phyloP scores from a whole-genome alignment of 768 basidiomycete species.

The Mycena haematopus region DNA sequence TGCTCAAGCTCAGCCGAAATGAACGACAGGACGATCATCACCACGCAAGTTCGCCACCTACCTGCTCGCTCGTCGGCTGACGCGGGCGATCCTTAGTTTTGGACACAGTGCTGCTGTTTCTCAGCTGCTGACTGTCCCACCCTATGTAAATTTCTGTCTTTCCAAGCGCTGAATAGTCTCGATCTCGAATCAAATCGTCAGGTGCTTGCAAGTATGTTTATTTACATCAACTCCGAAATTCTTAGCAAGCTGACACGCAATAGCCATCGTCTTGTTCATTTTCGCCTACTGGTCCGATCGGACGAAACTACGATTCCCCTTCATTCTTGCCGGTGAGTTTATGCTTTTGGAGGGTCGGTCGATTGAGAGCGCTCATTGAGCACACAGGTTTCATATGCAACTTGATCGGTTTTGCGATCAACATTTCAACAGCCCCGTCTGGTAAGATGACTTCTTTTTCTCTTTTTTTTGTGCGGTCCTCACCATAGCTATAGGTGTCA shows the following conservation, averaged over 20 bases:
- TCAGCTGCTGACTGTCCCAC: slow-evolving; percentile 72
- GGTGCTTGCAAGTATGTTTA: slow-evolving; percentile 60
- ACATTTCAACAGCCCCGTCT: slow-evolving; percentile 56
- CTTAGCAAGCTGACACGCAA: neutral
- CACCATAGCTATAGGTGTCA: slow-evolving; percentile 45
- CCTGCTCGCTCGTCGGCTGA: neutral
- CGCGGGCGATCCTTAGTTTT: slow-evolving; percentile 47
- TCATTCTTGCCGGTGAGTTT: slow-evolving; percentile 59
- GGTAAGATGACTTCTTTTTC: neutral
- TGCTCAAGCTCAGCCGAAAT: neutral
- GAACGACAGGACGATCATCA: slow-evolving; percentile 61
- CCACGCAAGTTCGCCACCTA: slow-evolving; percentile 40
- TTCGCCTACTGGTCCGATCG: slow-evolving; percentile 69
- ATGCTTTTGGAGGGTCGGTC: slow-evolving; percentile 3
- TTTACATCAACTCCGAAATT: neutral
- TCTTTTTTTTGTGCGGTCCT: neutral
- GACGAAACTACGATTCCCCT: slow-evolving; percentile 58
- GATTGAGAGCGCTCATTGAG: neutral
- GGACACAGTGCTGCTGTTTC: slow-evolving; percentile 62
- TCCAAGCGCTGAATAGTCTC: neutral
- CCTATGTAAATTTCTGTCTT: slow-evolving; percentile 44
- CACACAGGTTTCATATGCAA: slow-evolving; percentile 21
- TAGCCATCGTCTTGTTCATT: slow-evolving; percentile 58
- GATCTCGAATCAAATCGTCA: neutral
- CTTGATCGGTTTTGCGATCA: slow-evolving; percentile 66